phyloP scores from a whole-genome alignment of 352 stramenopile genomes.

The Phytophthora idaei region DNA sequence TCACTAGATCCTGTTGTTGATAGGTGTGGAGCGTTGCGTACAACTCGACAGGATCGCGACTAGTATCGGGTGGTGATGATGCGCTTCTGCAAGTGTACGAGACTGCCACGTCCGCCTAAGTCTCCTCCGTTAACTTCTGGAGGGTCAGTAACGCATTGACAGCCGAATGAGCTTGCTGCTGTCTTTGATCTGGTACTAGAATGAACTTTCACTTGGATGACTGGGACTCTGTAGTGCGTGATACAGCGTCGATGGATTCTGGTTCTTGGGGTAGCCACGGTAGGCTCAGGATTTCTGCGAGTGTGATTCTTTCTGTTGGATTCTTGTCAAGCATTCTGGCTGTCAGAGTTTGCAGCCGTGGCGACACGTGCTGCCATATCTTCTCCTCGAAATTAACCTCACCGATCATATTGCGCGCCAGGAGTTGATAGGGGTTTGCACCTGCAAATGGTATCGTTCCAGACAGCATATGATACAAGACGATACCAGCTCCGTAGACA shows the following conservation, averaged over 20 bases:
- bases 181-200: slow-evolving; percentile 6
- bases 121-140: background rate
- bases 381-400: slow-evolving; percentile 49
- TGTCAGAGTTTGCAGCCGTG: slow-evolving; percentile 39
- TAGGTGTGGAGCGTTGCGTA: slow-evolving; percentile 93
- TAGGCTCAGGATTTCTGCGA: slow-evolving; percentile 59
- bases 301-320: slow-evolving; percentile 48
- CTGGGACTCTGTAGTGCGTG: slow-evolving; percentile 6
- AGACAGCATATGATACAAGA: slow-evolving; percentile 68
- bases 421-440: slow-evolving; percentile 50
- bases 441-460: slow-evolving; percentile 56
- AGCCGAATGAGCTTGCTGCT: slow-evolving; percentile 4
- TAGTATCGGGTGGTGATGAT: slow-evolving; percentile 91
- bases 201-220: slow-evolving; percentile 16
- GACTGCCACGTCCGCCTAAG: slow-evolving; percentile 53
- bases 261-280: slow-evolving; percentile 55
- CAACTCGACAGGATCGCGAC: slow-evolving; percentile 79
- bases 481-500: slow-evolving; percentile 65
- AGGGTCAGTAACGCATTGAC: slow-evolving; percentile 7
- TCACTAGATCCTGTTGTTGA: slow-evolving; percentile 4
- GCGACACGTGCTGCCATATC: slow-evolving; percentile 46
- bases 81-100: slow-evolving; percentile 91
- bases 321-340: slow-evolving; percentile 61
- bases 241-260: slow-evolving; percentile 16
- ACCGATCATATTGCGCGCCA: slow-evolving; percentile 72